Conservation (phyloP, 495 filamentous ascomycete genomes). For the Penicillium soppii region DNA sequence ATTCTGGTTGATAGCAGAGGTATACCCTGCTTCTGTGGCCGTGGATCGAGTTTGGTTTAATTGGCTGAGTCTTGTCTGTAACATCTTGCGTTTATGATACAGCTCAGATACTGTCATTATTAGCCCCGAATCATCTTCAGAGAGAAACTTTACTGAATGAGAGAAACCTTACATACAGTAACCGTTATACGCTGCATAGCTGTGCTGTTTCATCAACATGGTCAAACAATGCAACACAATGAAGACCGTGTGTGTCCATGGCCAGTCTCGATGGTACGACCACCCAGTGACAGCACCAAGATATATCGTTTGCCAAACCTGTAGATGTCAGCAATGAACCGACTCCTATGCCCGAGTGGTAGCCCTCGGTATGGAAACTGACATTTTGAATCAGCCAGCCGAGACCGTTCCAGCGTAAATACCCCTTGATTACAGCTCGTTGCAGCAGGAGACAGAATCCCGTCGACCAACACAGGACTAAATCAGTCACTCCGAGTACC, state of each 20-base stretch:
- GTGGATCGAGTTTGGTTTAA: slow-evolving; percentile 28
- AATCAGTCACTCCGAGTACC: slow-evolving; percentile 64
- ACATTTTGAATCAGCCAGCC: slow-evolving; percentile 71
- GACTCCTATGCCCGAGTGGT: no score
- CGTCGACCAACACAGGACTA: slow-evolving; percentile 60
- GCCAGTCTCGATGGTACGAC: slow-evolving; percentile 67
- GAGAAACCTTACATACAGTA: slow-evolving; percentile 35
- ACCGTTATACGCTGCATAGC: slow-evolving; percentile 74
- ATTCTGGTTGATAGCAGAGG: not conserved
- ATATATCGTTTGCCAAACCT: slow-evolving; percentile 63
- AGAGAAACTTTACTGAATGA: not conserved
- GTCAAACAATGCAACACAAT: slow-evolving; percentile 69
- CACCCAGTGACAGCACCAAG: slow-evolving; percentile 57
- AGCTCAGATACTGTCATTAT: slow-evolving; percentile 51
- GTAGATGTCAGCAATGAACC: not conserved
- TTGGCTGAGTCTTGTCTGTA: slow-evolving; percentile 44
- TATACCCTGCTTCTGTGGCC: not conserved
- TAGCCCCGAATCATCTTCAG: not conserved
- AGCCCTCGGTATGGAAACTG: no score
- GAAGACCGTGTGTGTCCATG: slow-evolving; percentile 73
- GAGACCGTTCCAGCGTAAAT: slow-evolving; percentile 58
- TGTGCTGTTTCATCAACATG: slow-evolving; percentile 80
- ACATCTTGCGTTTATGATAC: slow-evolving; percentile 45
- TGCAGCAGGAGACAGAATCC: slow-evolving; percentile 61
- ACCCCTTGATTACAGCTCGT: slow-evolving; percentile 48